Percentiles rank a stretch among this genome's conserved stretches.
Evolutionary conservation across 2,329 filamentous ascomycete genomes (phyloP).

Genomic region (Keithomyces neogunnii): DNA sequence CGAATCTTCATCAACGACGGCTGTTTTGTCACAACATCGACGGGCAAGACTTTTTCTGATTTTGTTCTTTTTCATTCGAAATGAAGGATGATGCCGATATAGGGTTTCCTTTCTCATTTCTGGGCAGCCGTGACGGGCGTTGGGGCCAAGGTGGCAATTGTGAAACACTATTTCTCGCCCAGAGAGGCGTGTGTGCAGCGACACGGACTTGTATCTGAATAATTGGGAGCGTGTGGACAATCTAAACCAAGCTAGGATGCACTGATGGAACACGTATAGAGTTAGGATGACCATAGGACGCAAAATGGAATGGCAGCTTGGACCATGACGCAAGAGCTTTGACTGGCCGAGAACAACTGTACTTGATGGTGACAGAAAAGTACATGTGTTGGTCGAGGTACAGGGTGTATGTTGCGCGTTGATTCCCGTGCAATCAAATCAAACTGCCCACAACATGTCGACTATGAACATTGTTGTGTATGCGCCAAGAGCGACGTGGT

Average conservation of each 20-base stretch:
- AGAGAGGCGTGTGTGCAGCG: neutral
- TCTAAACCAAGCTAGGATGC: no score
- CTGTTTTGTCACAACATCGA: slow-evolving; percentile 1
- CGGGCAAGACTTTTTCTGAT: slow-evolving; percentile 1
- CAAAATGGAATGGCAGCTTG: neutral
- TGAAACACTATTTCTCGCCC: neutral
- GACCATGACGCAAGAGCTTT: no score
- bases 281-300: neutral
- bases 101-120: neutral
- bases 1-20: neutral
- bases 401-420: no score
- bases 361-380: no score
- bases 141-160: neutral
- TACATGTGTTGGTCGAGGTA: no score
- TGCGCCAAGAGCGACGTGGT: no score
- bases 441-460: no score
- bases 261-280: neutral
- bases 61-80: neutral
- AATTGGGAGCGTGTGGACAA: neutral
- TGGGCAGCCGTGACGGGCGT: slow-evolving; percentile 3
- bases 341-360: no score
- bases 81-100: neutral
- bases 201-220: neutral
- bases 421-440: no score
- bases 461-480: no score